Base-by-base conservation (phyloP, 2,329 filamentous ascomycete species). In the Arthroderma sp. region DNA sequence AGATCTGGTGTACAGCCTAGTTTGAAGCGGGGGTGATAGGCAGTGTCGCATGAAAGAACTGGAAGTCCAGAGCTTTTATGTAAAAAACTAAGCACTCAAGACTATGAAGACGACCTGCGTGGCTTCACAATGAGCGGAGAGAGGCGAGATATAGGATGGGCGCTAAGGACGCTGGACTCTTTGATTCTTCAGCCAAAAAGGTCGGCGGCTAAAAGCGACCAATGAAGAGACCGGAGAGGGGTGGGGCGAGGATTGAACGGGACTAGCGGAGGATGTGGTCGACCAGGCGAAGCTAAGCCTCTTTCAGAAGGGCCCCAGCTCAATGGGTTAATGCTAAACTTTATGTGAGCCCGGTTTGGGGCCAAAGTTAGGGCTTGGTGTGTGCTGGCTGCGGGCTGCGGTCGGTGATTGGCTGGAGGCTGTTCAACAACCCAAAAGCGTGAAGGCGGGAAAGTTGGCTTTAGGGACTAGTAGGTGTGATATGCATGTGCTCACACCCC, bases 351-450 rank as follows among this genome's bases (percentile, higher is more conserved):
- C 40, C 44, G 22, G 38, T 43, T 45, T 48, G 43, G 40, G 43
- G 43, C 43, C 32, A 38, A 45, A 48, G 43, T 43, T 46, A 43
- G 40, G 43, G 47, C 40, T 42, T 32, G 36, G 40, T 30, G 40
- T 32, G 29, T 22, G 40, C 15, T 34, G 40, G 36, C 30, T 30
- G 40, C 40, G 29, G 15, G 40, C 15, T 34, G 40, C 36, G 29
- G n/a, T 36, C 22, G 33, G 11, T 46, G 47, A 46, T 49, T 49
- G 47, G 44, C 31, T 42, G 9, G 30, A 15, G 28, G 43, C 64
- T 64, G 38, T 66, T 61, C 47, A 22, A 22, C 36, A 22, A 22
- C 15, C 15, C 15, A 3, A 22, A 22, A 22, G 15, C 15, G 15
- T 22, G 15, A 22, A 22, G 15, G 15, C 15, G 15, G 15, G 15